Percentiles rank a stretch among this genome's conserved stretches.
Conservation (phyloP, 768 basidiomycete genomes). For the Serendipita sp. region DNA sequence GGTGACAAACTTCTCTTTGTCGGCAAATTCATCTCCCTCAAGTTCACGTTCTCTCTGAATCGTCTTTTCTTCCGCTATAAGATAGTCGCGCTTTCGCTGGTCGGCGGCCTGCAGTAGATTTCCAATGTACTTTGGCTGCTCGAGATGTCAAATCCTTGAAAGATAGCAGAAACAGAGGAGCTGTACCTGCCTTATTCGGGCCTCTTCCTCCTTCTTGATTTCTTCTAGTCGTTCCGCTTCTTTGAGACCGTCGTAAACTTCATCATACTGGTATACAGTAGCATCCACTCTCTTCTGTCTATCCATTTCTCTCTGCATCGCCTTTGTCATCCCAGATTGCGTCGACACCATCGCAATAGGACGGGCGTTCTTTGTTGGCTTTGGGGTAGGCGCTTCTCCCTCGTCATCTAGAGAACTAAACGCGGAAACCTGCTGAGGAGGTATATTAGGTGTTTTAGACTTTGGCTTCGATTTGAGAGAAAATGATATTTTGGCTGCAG, state of each 20-base stretch:
- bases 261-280: constrained; percentile 88
- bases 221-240: constrained; percentile 61
- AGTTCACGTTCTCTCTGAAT: constrained; percentile 80
- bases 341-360: constrained; percentile 37
- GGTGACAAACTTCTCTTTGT: constrained; percentile 95
- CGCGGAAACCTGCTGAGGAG: constrained; percentile 27
- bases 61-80: constrained; percentile 96
- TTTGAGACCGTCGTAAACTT: constrained; percentile 93
- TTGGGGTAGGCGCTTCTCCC: constrained; percentile 26
- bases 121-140: constrained; percentile 87
- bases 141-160: constrained; percentile 10
- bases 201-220: constrained; percentile 56
- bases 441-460: constrained; percentile 37
- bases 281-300: constrained; percentile 63
- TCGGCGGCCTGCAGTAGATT: constrained; percentile 62
- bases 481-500: constrained; percentile 75
- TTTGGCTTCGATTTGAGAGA: constrained; percentile 39
- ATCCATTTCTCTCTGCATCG: constrained; percentile 57
- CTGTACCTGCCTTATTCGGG: constrained; percentile 61
- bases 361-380: constrained; percentile 19
- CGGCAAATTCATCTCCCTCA: constrained; percentile 85
- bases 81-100: constrained; percentile 73
- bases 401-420: constrained; percentile 40
- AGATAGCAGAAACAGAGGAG: constrained; percentile 9
- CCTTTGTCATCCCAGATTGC: constrained; percentile 41